Conservation (phyloP, 805 yeast species). For the Priceomyces melissophilus region DNA sequence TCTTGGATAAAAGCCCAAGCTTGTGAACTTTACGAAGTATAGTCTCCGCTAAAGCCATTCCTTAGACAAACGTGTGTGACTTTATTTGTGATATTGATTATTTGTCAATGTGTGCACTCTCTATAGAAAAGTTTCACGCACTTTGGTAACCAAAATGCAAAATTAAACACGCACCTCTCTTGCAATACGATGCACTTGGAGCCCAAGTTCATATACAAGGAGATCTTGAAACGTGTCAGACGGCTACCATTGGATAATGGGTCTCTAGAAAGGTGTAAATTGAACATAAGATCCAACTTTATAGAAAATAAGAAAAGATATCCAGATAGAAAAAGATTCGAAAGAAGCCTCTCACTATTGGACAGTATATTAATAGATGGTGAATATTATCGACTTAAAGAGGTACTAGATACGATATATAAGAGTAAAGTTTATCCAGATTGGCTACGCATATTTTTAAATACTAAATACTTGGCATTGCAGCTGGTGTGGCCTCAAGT, state of each 20-base stretch:
- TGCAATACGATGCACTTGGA: too few relatives aligned
- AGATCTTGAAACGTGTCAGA: slow-evolving; percentile 19
- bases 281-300: slow-evolving; percentile 11
- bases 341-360: slow-evolving; percentile 10
- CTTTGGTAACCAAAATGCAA: too few relatives aligned
- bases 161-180: too few relatives aligned
- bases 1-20: slow-evolving; percentile 36
- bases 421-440: slow-evolving; percentile 13
- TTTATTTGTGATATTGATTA: neutral
- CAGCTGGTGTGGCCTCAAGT: slow-evolving; percentile 32
- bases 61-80: slow-evolving; percentile 4
- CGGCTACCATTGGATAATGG: slow-evolving; percentile 29
- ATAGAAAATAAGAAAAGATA: neutral
- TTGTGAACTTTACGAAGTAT: slow-evolving; percentile 37
- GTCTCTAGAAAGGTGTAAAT: slow-evolving; percentile 7
- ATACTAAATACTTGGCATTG: slow-evolving; percentile 18
- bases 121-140: neutral
- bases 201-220: slow-evolving; percentile 14
- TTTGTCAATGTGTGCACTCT: neutral
- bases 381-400: slow-evolving; percentile 19
- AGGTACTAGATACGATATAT: slow-evolving; percentile 27
- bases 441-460: slow-evolving; percentile 18
- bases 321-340: slow-evolving; percentile 12
- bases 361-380: slow-evolving; percentile 28
- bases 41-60: slow-evolving; percentile 45